Evolutionary conservation across 129 eudicot genomes (phyloP), one percentile per base, ranked within the genome.

Genomic region (Pseudognaphalium luteoalbum): DNA sequence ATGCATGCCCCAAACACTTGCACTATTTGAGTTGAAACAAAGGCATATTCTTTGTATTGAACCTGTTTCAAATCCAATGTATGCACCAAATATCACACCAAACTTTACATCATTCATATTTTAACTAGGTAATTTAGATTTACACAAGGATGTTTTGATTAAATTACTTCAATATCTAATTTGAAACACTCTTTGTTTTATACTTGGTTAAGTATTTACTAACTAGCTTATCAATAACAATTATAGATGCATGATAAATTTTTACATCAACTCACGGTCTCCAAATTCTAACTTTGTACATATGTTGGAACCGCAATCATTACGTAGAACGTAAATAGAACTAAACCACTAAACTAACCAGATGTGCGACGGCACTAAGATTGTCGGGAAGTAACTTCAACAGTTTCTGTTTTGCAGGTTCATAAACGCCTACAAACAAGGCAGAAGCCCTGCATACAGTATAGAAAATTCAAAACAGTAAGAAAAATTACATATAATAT

Each of bases 331-430:
- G 33, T 15, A 52, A 44, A 42, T 6, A 14, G 54, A 71, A 76
- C n/a, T n/a, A n/a, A n/a, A n/a, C n/a, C n/a, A n/a, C n/a, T 47
- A 66, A 69, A 57, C 28, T 88, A 79, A 94, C 98, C 85, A 94
- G 85, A 87, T 93, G 97, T 41, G 99, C 99, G 54, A 89, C 80
- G 37, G 99, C 96, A 81, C 96, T 89, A 70, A 91, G 91, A 70
- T 91, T 91, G 52, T 91, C 96, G 75, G 99, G 99, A 73, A 91
- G 68, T 5, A 79, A 50, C 90, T 86, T 87, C 75, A 94, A 73
- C 70, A 94, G 75, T 81, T 91, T 91, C 81, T 94, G 86, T 88
- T 91, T 94, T 81, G 97, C 80, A 25, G 99, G 96, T 81, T 94
- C 99, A 83, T 94, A 94, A 54, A 91, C 96, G 37, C 97, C 99